Conservation (phyloP, 192 early-diverging fungal species). For the Coemansia sp. region DNA sequence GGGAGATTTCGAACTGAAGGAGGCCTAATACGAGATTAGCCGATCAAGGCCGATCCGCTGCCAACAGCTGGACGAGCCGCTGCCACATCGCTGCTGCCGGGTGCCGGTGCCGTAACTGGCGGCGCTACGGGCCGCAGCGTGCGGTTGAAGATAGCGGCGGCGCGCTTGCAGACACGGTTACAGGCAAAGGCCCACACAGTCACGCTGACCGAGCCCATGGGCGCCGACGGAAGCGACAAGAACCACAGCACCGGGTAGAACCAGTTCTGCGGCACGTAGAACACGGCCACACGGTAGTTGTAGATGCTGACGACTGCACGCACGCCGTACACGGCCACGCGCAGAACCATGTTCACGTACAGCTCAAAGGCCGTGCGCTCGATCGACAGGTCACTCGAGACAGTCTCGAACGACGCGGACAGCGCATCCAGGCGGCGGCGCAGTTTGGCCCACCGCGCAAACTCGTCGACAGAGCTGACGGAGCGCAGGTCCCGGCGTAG, state of each 20-base stretch:
- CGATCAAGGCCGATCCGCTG: too few species aligned
- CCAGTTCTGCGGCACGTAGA: slow-evolving; percentile 73
- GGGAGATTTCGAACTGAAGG: too few species aligned
- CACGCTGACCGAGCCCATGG: slow-evolving; percentile 73
- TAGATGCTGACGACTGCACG: slow-evolving; percentile 62
- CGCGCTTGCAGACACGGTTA: slow-evolving; percentile 55
- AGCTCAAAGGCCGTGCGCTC: slow-evolving; percentile 72
- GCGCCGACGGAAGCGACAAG: slow-evolving; percentile 69
- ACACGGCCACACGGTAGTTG: slow-evolving; percentile 66
- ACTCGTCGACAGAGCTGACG: slow-evolving; percentile 81
- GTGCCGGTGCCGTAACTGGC: background rate
- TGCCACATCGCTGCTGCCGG: background rate
- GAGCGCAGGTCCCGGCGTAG: slow-evolving; percentile 61
- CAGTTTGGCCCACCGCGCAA: slow-evolving; percentile 89
- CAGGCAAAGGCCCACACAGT: slow-evolving; percentile 74
- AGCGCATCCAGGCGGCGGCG: slow-evolving; percentile 72
- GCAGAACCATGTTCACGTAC: slow-evolving; percentile 68
- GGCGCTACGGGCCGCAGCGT: background rate
- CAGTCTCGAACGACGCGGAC: slow-evolving; percentile 64
- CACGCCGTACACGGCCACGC: slow-evolving; percentile 58
- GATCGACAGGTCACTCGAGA: slow-evolving; percentile 58
- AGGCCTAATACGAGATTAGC: too few species aligned
- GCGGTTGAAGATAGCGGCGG: slow-evolving; percentile 25
- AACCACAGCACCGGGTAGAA: slow-evolving; percentile 69
- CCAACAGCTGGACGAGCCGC: too few species aligned